A percentile compares a stretch with the other conserved stretches of the same genome.
Evolutionary conservation across 2,329 filamentous ascomycete species (phyloP).

Genomic region (Aspergillus terreus): DNA sequence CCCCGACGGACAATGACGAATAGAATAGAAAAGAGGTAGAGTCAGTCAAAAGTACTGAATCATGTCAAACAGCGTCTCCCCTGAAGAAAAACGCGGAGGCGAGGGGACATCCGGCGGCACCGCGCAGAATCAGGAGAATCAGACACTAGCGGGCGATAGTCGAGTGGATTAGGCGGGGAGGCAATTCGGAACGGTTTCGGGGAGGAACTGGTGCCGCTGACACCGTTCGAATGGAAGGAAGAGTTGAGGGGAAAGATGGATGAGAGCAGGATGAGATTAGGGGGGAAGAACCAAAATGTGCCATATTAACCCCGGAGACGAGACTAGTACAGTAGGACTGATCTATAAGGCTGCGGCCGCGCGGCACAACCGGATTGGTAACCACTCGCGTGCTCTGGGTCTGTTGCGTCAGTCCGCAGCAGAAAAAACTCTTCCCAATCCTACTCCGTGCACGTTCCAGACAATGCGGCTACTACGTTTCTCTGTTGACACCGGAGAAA

Average conservation of each 20-base stretch:
- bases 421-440: background rate
- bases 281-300: background rate
- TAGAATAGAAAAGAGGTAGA: background rate
- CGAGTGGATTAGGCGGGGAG: background rate
- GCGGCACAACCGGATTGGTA: slow-evolving; percentile 12
- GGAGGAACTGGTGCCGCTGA: background rate
- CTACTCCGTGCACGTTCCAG: background rate
- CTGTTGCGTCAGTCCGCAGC: background rate
- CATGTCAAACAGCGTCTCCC: slow-evolving; percentile 4
- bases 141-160: background rate
- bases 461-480: background rate
- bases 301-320: no score
- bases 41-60: background rate
- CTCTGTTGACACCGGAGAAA: no score
- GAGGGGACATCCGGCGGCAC: slow-evolving; percentile 4
- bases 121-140: slow-evolving; percentile 7
- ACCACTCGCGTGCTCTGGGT: slow-evolving; percentile 11
- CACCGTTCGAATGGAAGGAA: background rate
- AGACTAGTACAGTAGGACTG: no score
- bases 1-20: background rate
- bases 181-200: background rate
- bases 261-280: background rate
- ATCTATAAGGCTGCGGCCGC: slow-evolving; percentile 15
- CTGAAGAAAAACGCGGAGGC: slow-evolving; percentile 5
- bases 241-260: background rate